Evolutionary conservation across 73 alveolate genomes (phyloP), one percentile per base, ranked within the genome.

Genomic region (Paramecium sexaurelia): DNA sequence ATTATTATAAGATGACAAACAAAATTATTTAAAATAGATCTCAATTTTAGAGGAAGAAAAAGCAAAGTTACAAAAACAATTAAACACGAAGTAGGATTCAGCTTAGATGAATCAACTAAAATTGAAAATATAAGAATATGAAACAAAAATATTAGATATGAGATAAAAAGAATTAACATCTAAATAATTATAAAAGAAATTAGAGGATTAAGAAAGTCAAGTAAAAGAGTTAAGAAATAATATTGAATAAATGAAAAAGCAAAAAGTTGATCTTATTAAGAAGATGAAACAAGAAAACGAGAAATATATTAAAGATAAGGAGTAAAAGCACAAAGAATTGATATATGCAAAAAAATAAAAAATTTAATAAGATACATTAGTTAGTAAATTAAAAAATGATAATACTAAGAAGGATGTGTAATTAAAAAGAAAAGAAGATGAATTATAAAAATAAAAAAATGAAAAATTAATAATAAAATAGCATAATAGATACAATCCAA

Each of bases 261-360:
- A 73, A 19, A 73, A 73, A 39, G 87, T 73, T 73, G 87, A 73
- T 33, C n/a, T 73, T 13, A 73, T 73, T 27, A 73, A 73, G 13
- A 73, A 73, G 19, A 36, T 73, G 57, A 73, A 73, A 39, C 15
- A 73, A 73, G 87, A 73, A 20, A 73, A 73, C 35, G 87, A 73
- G 43, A 73, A 73, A 39, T 73, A 27, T 20, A 33, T 36, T 13
- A 73, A 73, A 73, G 55, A 36, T 9, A 73, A 73, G 20, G 87
- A 73, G 4, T 15, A 73, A 36, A 73, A 73, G 10, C 55, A 73
- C 35, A 73, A 73, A 39, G 87, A 73, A 36, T 39, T 73, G 22
- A 36, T 73, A 8, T 36, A 22, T 36, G 87, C 57, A 0, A 73
- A 73, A 10, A 73, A 73, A 36, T 73, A 15, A 35, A 73, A 66